These are phyloP conservation scores for Aspergillus transmontanensis DNA, from an alignment of 2,329 filamentous ascomycete species.

Conservation along the genomic window DNA sequence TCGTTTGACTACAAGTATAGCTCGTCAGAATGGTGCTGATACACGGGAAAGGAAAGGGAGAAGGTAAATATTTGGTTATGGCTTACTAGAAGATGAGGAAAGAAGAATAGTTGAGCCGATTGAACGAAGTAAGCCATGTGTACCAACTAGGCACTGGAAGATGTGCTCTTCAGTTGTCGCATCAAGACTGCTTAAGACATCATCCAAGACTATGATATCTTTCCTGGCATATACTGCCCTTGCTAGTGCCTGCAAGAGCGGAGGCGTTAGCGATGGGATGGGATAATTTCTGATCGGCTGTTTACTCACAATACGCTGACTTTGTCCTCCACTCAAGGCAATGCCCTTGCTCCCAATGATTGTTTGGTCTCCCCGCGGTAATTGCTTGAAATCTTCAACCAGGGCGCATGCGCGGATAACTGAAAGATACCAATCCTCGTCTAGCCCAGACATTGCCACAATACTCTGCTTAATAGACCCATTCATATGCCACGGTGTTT, in stretches of 20 bases:
- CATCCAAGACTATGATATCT: slow-evolving; percentile 53
- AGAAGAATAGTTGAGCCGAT: slow-evolving; percentile 44
- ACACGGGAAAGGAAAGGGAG: not conserved
- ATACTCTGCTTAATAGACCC: slow-evolving; percentile 46
- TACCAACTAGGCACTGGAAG: slow-evolving; percentile 50
- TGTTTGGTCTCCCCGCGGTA: slow-evolving; percentile 48
- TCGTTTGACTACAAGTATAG: slow-evolving; percentile 34
- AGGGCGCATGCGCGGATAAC: slow-evolving; percentile 42
- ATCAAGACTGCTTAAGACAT: slow-evolving; percentile 56
- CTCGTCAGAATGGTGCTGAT: not conserved
- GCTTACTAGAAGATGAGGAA: slow-evolving; percentile 39
- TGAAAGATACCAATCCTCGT: slow-evolving; percentile 40
- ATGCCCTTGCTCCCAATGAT: slow-evolving; percentile 55
- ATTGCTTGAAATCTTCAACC: slow-evolving; percentile 41
- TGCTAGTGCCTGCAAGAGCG: slow-evolving; percentile 46
- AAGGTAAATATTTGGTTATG: not conserved
- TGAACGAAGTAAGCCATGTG: slow-evolving; percentile 48
- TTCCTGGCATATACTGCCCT: slow-evolving; percentile 54
- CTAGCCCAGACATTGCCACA: slow-evolving; percentile 38
- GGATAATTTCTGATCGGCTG: not conserved
- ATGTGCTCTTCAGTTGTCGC: slow-evolving; percentile 52
- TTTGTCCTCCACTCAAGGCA: slow-evolving; percentile 56
- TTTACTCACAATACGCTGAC: slow-evolving; percentile 49
- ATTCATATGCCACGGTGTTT: slow-evolving; percentile 46
- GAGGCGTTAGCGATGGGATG: not conserved